Evolutionary conservation across 495 filamentous ascomycete genomes (phyloP), one percentile per base, ranked within the genome.

Genomic region (Hyaloscypha finlandica): DNA sequence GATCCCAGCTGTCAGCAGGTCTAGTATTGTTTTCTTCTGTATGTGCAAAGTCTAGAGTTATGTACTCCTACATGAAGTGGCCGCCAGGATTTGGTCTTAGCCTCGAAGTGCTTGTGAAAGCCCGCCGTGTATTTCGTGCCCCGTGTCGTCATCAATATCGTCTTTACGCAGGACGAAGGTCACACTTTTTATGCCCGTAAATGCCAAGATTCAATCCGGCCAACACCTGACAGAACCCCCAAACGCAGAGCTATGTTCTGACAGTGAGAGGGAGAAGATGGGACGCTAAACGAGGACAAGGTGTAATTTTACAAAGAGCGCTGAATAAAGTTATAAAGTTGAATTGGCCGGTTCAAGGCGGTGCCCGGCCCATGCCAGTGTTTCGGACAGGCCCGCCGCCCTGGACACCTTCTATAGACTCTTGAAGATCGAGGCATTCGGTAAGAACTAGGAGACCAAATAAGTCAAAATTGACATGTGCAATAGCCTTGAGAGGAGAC

Each of bases 371-470:
- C n/a, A 53, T 51, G 12, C 59, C 61, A 12, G 60, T 6, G 45
- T 64, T 59, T 61, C 48, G 59, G 59, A 3, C 59, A 19, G 37
- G 55, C 19, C 52, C 53, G 11, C n/a, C 64, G 37, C 35, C 52
- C 8, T 45, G 25, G 37, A 39, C 37, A 1, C 61, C 60, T 57
- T 78, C 72, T 56, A 79, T 72, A 31, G 76, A 71, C 37, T 81
- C 80, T 69, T 83, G 82, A 51, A 90, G 76, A 71, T 91, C 88
- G 37, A 90, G 77, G 67, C 88, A 92, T 77, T 88, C 85, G 30
- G 75, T 78, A n/a, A 92, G 75, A 63, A 89, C 90, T 92, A 69
- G 32, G 39, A 51, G 19, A 64, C n/a, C 55, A 45, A 62, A 54
- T 67, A 22, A 61, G 61, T 31, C 8, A 54, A 3, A 19, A 25